Conservation (phyloP, 2,329 filamentous ascomycete genomes). For the Mycogone perniciosa region DNA sequence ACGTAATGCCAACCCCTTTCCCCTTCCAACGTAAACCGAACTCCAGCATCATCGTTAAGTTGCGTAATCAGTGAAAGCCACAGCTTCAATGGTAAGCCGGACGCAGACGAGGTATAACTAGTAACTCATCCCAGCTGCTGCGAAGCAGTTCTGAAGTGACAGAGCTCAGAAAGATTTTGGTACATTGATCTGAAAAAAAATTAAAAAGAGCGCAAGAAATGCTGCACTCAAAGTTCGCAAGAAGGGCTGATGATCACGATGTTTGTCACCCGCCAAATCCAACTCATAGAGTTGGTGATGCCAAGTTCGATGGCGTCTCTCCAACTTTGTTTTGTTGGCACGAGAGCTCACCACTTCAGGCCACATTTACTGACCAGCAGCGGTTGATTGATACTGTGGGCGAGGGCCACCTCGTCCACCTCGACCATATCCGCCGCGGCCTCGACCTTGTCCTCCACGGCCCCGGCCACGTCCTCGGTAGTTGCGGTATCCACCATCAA, state of each 20-base stretch:
- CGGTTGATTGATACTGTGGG: slow-evolving; percentile 25
- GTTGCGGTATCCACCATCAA: slow-evolving; percentile 72
- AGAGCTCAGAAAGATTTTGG: slow-evolving; percentile 20
- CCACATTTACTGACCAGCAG: slow-evolving; percentile 21
- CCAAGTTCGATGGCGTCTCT: neutral
- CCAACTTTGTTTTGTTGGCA: neutral
- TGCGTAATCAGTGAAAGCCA: slow-evolving; percentile 13
- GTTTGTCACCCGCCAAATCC: neutral
- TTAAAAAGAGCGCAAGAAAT: neutral
- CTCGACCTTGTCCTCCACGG: slow-evolving; percentile 44
- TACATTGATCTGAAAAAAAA: slow-evolving; percentile 20
- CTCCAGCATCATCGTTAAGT: slow-evolving; percentile 14
- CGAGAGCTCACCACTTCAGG: too few relatives aligned
- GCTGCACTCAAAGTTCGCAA: neutral
- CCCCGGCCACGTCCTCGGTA: slow-evolving; percentile 76
- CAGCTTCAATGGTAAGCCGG: slow-evolving; percentile 14
- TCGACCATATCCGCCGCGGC: slow-evolving; percentile 33
- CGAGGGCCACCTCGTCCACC: slow-evolving; percentile 36
- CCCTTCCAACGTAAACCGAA: slow-evolving; percentile 19
- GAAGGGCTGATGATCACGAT: too few relatives aligned
- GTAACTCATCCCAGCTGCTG: neutral
- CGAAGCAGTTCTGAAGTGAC: slow-evolving; percentile 1
- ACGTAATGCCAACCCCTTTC: slow-evolving; percentile 13
- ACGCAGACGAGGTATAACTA: slow-evolving; percentile 8
- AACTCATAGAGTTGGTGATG: neutral